Evolutionary conservation across 2,329 filamentous ascomycete genomes (phyloP), one percentile per base, ranked within the genome.

Genomic region (Septoria petroselini): DNA sequence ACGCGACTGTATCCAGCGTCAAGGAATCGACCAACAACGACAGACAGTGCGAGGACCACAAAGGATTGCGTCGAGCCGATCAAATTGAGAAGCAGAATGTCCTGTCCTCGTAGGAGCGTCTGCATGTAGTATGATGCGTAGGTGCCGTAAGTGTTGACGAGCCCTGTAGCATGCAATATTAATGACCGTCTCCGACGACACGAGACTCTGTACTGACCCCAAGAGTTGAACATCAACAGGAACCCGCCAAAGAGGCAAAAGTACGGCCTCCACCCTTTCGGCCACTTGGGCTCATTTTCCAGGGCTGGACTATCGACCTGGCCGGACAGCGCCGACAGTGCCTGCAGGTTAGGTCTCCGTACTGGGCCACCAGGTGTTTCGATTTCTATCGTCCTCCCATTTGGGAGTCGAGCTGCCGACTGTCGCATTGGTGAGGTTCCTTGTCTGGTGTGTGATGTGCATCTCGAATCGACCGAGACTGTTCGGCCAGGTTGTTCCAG

Each of bases 141-240:
- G 3, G 74, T 76, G 30, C 75, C 75, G 49, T 74, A 77, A 4
- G 73, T 70, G 52, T 76, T 76, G 25, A 76, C 72, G 1, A 76
- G 48, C 15, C 43, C 43, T 45, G 21, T 18, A 21, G 15, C 31
- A 45, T 15, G 49, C 33, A 18, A 14, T 11, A 17, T 38, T 11
- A 38, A 17, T 12, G 21, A 19, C 7, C 21, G 35, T 19, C 6
- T 17, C n/a, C 7, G 11, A 19, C 3, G 4, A 19, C 7, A 38
- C 17, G n/a, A 37, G 15, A 4, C 5, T 1, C 15, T 11, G 9
- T 7, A 39, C 43, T 39, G 12, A 47, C 61, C 61, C 62, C 62
- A 65, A 21, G 61, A 63, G 43, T 64, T 62, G 58, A 63, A 63
- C 75, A 77, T 77, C 47, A 76, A 71, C 48, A 76, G 69, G 61